These are phyloP conservation scores for Kluyveromyces aestuarii DNA, from an alignment of 805 yeast species.

Conservation along the genomic window DNA sequence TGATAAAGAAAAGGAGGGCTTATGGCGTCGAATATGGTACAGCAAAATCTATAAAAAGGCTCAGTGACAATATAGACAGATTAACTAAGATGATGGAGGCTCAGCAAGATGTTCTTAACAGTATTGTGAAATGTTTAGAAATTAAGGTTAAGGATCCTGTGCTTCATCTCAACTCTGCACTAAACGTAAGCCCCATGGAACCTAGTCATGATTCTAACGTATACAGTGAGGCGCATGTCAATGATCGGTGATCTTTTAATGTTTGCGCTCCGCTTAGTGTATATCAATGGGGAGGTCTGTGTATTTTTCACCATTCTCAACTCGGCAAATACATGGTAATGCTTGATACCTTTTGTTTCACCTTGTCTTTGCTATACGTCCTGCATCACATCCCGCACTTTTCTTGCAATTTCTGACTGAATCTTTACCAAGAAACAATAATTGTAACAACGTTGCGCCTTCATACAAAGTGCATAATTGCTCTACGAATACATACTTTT, in stretches of 20 bases:
- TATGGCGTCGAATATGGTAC: background rate
- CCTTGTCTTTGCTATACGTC: background rate
- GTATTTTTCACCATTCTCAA: background rate
- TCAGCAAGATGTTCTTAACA: background rate
- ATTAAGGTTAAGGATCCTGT: background rate
- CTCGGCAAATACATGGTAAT: too few relatives aligned
- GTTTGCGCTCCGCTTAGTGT: too few relatives aligned
- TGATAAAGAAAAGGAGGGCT: background rate
- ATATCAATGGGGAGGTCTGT: too few relatives aligned
- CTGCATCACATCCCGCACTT: background rate
- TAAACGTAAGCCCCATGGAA: background rate
- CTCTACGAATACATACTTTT: background rate
- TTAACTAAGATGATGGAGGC: constrained; percentile 2
- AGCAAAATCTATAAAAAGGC: background rate
- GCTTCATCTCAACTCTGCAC: background rate
- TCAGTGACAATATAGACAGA: constrained; percentile 1
- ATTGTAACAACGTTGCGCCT: background rate
- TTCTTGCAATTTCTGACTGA: too few relatives aligned
- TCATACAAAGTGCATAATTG: background rate
- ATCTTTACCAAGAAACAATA: background rate
- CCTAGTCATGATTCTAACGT: constrained; percentile 1
- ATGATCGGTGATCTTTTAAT: background rate
- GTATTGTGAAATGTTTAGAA: background rate
- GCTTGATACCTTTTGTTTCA: too few relatives aligned
- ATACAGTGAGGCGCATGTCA: constrained; percentile 1